Conservation (phyloP, 768 basidiomycete genomes). For the Ramaria sp. region DNA sequence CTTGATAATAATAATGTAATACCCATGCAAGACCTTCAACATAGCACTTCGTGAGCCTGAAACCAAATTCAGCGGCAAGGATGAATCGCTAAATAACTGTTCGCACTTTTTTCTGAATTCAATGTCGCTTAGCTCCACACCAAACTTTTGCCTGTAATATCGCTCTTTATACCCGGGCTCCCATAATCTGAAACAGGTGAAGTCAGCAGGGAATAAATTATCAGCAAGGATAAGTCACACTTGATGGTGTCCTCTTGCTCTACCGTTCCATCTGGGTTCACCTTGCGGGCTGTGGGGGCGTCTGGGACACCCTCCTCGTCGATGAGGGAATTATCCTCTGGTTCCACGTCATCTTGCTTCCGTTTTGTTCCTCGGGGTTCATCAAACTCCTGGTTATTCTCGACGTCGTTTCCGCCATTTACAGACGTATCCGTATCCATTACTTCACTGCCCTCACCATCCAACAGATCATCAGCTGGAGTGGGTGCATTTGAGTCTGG, state of each 20-base stretch:
- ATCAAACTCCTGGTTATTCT: background rate
- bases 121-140: constrained; percentile 53
- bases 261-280: constrained; percentile 86
- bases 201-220: constrained; percentile 10
- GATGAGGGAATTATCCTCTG: constrained; percentile 29
- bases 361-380: background rate
- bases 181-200: constrained; percentile 54
- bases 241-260: constrained; percentile 90
- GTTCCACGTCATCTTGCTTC: constrained; percentile 13
- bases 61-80: background rate
- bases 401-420: background rate
- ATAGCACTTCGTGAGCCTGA: constrained; percentile 72
- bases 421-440: constrained; percentile 6
- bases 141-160: constrained; percentile 92
- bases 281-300: constrained; percentile 45
- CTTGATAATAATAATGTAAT: constrained; percentile 95
- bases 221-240: constrained; percentile 34
- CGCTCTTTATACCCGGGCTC: constrained; percentile 93
- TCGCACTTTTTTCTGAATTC: constrained; percentile 66
- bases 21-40: constrained; percentile 96
- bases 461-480: background rate
- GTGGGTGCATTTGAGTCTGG: background rate
- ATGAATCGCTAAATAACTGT: constrained; percentile 7
- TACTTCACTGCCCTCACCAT: constrained; percentile 2
- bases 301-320: constrained; percentile 25